phyloP scores from a whole-genome alignment of 768 basidiomycete species.

The Naganishia onofrii region DNA sequence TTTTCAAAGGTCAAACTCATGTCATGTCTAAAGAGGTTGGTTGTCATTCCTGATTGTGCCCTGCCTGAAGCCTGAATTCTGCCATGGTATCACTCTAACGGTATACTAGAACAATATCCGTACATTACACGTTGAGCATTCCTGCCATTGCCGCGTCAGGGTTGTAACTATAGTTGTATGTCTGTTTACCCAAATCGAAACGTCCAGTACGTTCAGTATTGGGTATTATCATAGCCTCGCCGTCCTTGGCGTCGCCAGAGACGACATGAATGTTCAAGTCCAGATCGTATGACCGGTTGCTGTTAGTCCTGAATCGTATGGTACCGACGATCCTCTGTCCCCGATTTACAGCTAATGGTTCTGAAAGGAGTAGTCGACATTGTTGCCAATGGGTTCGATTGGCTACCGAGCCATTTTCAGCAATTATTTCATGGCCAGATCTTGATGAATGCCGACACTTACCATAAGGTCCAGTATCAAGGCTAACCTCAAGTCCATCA shows the following conservation, averaged over 20 bases:
- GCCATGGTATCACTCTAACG: neutral
- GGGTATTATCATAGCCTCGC: conserved; percentile 21
- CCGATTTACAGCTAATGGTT: conserved; percentile 50
- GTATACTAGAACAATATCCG: neutral
- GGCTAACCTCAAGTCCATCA: conserved; percentile 41
- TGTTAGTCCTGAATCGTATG: conserved; percentile 46
- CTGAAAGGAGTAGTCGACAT: conserved; percentile 46
- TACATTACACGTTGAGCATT: conserved; percentile 1
- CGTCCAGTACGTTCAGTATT: conserved; percentile 34
- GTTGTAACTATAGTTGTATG: conserved; percentile 42
- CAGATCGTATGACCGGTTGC: conserved; percentile 49
- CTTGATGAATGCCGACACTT: conserved; percentile 21
- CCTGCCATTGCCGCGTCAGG: conserved; percentile 17
- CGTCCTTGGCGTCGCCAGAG: conserved; percentile 37
- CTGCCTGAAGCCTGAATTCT: neutral
- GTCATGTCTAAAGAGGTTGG: neutral
- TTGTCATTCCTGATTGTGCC: neutral
- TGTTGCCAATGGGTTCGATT: conserved; percentile 53
- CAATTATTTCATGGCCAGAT: neutral
- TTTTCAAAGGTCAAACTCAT: neutral
- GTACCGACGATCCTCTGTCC: conserved; percentile 44
- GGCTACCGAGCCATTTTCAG: conserved; percentile 25
- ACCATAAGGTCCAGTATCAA: conserved; percentile 49
- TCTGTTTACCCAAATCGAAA: conserved; percentile 47
- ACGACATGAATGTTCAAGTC: conserved; percentile 43